A percentile compares a stretch with the other conserved stretches of the same genome.
Conservation (phyloP, 2,329 filamentous ascomycete species). For the Paracoccidioides brasiliensis region DNA sequence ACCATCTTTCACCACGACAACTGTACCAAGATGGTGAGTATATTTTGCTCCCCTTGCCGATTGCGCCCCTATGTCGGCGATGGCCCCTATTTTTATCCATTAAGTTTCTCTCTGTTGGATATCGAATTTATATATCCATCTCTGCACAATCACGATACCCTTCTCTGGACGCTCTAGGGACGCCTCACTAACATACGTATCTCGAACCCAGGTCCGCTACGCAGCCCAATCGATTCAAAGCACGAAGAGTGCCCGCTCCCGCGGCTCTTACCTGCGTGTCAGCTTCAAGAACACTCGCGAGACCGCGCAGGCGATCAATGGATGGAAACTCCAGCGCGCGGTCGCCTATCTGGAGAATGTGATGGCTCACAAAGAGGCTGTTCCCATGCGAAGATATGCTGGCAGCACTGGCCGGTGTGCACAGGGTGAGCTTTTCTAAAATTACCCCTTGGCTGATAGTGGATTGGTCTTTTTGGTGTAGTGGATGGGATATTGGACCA, state of each 20-base stretch:
- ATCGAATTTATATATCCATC: neutral
- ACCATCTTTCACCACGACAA: slow-evolving; percentile 31
- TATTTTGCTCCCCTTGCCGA: neutral
- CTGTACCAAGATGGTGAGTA: slow-evolving; percentile 36
- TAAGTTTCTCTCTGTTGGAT: neutral
- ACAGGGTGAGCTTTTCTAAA: slow-evolving; percentile 66
- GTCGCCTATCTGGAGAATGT: slow-evolving; percentile 98
- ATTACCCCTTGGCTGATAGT: neutral
- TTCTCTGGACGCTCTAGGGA: neutral
- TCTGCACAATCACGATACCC: neutral
- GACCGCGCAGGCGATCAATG: slow-evolving; percentile 98
- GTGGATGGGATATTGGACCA: slow-evolving; percentile 7
- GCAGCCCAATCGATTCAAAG: slow-evolving; percentile 75
- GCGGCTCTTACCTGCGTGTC: slow-evolving; percentile 96
- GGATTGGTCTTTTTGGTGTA: neutral
- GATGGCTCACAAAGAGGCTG: slow-evolving; percentile 88
- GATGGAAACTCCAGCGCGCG: slow-evolving; percentile 94
- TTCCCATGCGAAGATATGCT: slow-evolving; percentile 96
- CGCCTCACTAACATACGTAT: slow-evolving; percentile 6
- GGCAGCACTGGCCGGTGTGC: slow-evolving; percentile 90
- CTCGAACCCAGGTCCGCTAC: slow-evolving; percentile 68
- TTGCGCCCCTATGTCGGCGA: neutral
- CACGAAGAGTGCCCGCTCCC: slow-evolving; percentile 91
- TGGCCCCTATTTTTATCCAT: neutral
- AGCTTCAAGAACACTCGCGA: slow-evolving; percentile 99